Conservation (phyloP, 2,329 filamentous ascomycete species). For the Helotiales sp. region DNA sequence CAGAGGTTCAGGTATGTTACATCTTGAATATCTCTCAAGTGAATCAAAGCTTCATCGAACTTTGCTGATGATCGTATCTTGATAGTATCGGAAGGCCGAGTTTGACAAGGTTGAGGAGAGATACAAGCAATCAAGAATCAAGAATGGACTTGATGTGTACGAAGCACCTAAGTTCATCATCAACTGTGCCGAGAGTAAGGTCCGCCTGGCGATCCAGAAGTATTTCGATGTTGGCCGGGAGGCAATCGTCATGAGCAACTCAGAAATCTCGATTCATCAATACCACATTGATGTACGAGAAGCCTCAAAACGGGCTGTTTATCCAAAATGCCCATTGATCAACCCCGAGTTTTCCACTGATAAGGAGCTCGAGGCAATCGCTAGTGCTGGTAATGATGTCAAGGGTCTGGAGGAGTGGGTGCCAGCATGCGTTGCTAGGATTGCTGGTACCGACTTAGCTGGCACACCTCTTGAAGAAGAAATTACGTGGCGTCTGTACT, state of each 20-base stretch:
- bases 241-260: background rate
- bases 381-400: background rate
- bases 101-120: background rate
- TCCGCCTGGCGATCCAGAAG: background rate
- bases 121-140: background rate
- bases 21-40: too few relatives aligned
- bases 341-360: background rate
- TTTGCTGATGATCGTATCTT: background rate
- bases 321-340: background rate
- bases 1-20: too few relatives aligned
- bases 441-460: background rate
- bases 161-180: background rate
- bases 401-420: background rate
- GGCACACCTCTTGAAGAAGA: background rate
- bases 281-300: background rate
- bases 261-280: background rate
- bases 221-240: background rate
- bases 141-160: background rate
- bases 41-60: too few relatives aligned
- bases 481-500: too few relatives aligned
- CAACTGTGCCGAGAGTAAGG: background rate
- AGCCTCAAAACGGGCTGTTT: background rate
- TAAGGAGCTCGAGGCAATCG: background rate
- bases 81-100: background rate
- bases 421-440: background rate